Percentiles rank a stretch among this genome's conserved stretches.
Conservation (phyloP, 306 rosid species). For the Dryas octopetala region DNA sequence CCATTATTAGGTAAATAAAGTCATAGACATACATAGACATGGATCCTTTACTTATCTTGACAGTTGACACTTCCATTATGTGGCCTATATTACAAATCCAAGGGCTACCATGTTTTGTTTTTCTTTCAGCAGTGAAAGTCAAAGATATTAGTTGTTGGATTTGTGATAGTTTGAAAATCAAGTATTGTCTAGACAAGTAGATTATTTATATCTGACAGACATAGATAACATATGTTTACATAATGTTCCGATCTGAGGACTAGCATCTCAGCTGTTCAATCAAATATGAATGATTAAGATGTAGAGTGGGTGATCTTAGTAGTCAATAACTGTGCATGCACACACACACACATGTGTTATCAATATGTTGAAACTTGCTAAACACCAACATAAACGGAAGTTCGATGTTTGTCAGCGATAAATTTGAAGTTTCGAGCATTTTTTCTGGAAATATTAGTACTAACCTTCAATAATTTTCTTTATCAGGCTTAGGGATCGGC, state of each 20-base stretch:
- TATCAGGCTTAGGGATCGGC: conserved; percentile 88
- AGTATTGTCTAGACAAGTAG: neutral
- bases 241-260: neutral
- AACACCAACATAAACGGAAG: neutral
- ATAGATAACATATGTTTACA: neutral
- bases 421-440: neutral
- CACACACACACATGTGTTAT: too few relatives aligned
- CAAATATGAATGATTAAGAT: neutral
- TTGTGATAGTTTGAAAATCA: neutral
- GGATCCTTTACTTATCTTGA: neutral
- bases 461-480: conserved; percentile 14
- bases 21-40: neutral
- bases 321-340: neutral
- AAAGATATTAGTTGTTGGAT: neutral
- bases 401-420: neutral
- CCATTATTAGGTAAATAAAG: neutral
- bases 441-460: neutral
- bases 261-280: too few relatives aligned
- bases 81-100: neutral
- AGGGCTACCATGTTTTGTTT: neutral
- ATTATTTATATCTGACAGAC: neutral
- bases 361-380: neutral
- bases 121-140: neutral
- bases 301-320: neutral
- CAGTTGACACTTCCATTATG: too few relatives aligned